Conservation (phyloP, 2,329 filamentous ascomycete species). For the Ophiocordyceps polyrhachis-furcata region DNA sequence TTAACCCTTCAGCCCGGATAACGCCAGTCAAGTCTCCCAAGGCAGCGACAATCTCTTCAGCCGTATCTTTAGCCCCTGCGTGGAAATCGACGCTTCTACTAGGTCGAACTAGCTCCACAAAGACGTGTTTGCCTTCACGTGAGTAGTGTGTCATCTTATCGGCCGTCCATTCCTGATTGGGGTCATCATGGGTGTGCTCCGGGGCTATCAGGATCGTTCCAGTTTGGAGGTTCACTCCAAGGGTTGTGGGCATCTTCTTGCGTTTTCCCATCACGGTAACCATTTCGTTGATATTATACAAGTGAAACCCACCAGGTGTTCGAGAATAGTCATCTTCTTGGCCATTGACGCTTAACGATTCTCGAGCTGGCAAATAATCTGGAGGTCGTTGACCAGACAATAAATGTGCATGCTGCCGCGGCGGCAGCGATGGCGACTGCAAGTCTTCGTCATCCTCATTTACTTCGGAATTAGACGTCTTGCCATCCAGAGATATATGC, state of each 20-base stretch:
- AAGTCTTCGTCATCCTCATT: neutral
- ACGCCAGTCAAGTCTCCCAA: constrained; percentile 81
- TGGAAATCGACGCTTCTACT: constrained; percentile 96
- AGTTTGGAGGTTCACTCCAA: constrained; percentile 82
- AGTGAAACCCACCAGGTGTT: constrained; percentile 67
- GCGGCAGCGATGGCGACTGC: neutral
- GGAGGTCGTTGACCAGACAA: neutral
- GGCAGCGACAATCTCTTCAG: constrained; percentile 75
- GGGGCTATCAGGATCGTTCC: constrained; percentile 82
- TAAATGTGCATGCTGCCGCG: neutral
- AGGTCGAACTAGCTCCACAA: constrained; percentile 77
- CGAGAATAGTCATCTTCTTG: constrained; percentile 21
- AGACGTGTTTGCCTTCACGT: constrained; percentile 94
- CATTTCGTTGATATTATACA: constrained; percentile 98
- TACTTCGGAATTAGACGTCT: neutral
- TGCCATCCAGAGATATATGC: neutral
- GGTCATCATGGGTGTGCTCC: constrained; percentile 65
- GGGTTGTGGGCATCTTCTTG: constrained; percentile 94
- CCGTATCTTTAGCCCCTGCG: constrained; percentile 91
- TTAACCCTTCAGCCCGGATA: constrained; percentile 61
- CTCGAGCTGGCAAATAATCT: neutral
- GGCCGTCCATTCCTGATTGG: constrained; percentile 80
- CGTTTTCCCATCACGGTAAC: constrained; percentile 90
- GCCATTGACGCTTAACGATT: neutral
- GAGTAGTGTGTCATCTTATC: constrained; percentile 96